Evolutionary conservation across 768 basidiomycete species (phyloP), one percentile per base, ranked within the genome.

Genomic region (Leccinum rimulosum): DNA sequence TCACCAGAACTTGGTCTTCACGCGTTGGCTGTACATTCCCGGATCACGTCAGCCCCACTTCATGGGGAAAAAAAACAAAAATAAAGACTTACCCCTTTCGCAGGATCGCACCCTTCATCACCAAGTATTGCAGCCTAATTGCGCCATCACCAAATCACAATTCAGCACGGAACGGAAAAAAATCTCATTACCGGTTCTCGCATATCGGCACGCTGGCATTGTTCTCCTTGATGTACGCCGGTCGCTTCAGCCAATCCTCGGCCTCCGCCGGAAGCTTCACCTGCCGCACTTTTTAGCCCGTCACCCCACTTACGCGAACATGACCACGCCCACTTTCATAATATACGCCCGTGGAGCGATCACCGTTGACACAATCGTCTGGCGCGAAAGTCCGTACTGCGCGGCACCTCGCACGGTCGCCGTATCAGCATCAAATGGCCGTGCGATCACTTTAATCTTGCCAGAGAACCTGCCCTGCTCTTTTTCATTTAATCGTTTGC

Each of bases 391-490:
- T 25, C 93, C 93, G 71, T 94, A 94, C 68, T 87, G 83, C 35
- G 93, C 93, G n/a, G 89, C 93, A 49, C 93, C 93, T 55, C 92
- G 87, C 57, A 89, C 76, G 1, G 93, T 95, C 2, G 93, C 93
- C 14, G 93, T 93, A 68, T 95, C 93, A 30, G 89, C 87, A 74
- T 95, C 93, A 38, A 86, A 79, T 28, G 93, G 93, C 54, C 93
- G 84, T 35, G 87, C 88, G 68, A 95, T 90, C 58, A 91, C 86
- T 52, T 75, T 80, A 50, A 94, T 88, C 50, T 80, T 80, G 40
- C 79, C 73, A 7, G 79, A 77, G 68, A 94, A 91, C 63, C 80
- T 84, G 64, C 84, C 85, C 87, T 91, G 22, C n/a, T 64, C 47
- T 54, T 48, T 40, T 52, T 57, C 54, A 66, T 59, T 35, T 50